Percentiles rank a stretch among this genome's conserved stretches.
Conservation (phyloP, 345 rosid species). For the Syzygium jambos region DNA sequence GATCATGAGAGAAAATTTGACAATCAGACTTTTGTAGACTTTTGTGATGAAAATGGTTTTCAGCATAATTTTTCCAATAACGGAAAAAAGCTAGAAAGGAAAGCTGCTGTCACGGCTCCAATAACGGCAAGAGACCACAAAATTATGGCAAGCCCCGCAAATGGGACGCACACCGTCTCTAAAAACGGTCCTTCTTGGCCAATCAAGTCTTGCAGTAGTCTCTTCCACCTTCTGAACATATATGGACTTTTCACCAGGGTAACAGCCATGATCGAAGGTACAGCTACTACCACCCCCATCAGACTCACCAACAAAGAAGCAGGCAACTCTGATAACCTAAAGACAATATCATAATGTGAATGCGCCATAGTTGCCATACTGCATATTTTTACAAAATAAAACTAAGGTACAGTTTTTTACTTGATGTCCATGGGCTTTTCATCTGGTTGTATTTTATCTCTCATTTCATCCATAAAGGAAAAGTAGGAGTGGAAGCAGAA, state of each 20-base stretch:
- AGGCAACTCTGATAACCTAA: slow-evolving; percentile 61
- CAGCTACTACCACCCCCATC: slow-evolving; percentile 56
- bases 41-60: too few species aligned
- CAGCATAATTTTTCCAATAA: too few species aligned
- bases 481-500: slow-evolving; percentile 91
- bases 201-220: slow-evolving; percentile 75
- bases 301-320: slow-evolving; percentile 52
- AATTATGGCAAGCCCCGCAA: slow-evolving; percentile 76
- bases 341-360: not conserved
- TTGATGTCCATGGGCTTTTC: slow-evolving; percentile 53
- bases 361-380: not conserved
- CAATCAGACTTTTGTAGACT: too few species aligned
- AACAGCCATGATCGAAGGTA: slow-evolving; percentile 43
- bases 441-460: slow-evolving; percentile 35
- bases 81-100: slow-evolving; percentile 54
- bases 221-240: slow-evolving; percentile 84
- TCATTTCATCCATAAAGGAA: slow-evolving; percentile 79
- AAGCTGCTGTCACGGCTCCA: slow-evolving; percentile 47
- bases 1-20: too few species aligned
- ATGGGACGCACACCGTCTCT: slow-evolving; percentile 85
- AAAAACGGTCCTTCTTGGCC: slow-evolving; percentile 89
- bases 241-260: slow-evolving; percentile 78
- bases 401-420: slow-evolving; percentile 18
- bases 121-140: slow-evolving; percentile 83
- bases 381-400: not conserved